A percentile compares a stretch with the other conserved stretches of the same genome.
These are phyloP conservation scores for Rhizomucor miehei DNA, from an alignment of 371 early-diverging fungal species.

Conservation along the genomic window DNA sequence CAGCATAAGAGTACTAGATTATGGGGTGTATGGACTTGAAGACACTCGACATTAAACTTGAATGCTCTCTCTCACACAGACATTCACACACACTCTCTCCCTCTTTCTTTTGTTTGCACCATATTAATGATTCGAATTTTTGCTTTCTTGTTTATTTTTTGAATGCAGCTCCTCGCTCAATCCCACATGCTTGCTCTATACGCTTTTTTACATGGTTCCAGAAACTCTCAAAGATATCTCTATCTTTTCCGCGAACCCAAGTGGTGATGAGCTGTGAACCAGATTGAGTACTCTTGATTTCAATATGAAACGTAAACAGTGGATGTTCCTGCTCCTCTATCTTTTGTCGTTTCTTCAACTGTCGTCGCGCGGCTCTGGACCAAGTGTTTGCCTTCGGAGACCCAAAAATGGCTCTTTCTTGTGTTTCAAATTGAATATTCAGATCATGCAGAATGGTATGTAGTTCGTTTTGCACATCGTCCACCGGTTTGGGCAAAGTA, in stretches of 20 bases:
- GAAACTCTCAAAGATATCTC: conserved; percentile 41
- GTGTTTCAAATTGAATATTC: conserved; percentile 16
- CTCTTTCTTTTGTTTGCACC: no score
- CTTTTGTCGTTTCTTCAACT: conserved; percentile 21
- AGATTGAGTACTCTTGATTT: conserved; percentile 1
- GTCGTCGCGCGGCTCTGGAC: conserved; percentile 48
- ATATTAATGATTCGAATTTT: not conserved
- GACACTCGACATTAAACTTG: not conserved
- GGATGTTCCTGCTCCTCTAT: conserved; percentile 6
- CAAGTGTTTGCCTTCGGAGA: conserved; percentile 37
- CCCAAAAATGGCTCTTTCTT: conserved; percentile 13
- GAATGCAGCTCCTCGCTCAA: conserved; percentile 22
- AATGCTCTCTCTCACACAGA: conserved; percentile 22
- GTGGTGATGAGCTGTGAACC: conserved; percentile 17
- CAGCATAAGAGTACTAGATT: not conserved
- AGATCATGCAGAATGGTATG: conserved; percentile 29
- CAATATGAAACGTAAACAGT: conserved; percentile 25
- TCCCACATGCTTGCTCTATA: conserved; percentile 54
- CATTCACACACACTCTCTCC: conserved; percentile 55
- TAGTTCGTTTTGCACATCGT: conserved; percentile 10
- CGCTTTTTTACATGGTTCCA: conserved; percentile 52
- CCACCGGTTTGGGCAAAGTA: conserved; percentile 7
- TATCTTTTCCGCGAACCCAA: conserved; percentile 39
- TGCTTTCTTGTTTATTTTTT: not conserved
- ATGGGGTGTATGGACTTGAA: conserved; percentile 8